These are phyloP conservation scores for Neurospora terricola DNA, from an alignment of 495 filamentous ascomycete species.

Conservation along the genomic window DNA sequence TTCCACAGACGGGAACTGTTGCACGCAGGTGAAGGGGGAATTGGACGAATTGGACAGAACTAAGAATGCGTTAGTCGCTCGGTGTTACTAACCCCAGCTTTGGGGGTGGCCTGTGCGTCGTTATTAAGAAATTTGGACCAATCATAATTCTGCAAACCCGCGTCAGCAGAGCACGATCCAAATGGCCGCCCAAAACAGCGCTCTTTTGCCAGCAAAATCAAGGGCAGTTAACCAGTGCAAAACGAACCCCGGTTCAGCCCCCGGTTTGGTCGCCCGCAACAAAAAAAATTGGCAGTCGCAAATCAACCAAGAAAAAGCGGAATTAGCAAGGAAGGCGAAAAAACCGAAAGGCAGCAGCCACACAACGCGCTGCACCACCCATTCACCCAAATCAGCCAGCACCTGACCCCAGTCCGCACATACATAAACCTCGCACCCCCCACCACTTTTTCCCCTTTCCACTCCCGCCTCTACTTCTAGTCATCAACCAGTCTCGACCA, in stretches of 20 bases:
- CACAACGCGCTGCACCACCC: background rate
- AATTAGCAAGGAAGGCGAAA: background rate
- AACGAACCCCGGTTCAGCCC: constrained; percentile 21
- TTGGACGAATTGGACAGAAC: background rate
- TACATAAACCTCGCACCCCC: constrained; percentile 40
- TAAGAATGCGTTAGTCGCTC: background rate
- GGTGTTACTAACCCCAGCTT: background rate
- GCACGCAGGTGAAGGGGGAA: background rate
- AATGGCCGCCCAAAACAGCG: constrained; percentile 19
- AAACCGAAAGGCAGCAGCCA: background rate
- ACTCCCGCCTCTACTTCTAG: constrained; percentile 24
- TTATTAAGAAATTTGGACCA: constrained; percentile 17
- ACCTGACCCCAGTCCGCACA: constrained; percentile 18
- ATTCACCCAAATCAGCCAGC: constrained; percentile 35
- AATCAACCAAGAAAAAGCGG: constrained; percentile 12
- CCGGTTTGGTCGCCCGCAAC: constrained; percentile 13
- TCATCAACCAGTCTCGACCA: constrained; percentile 17
- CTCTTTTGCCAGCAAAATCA: constrained; percentile 17
- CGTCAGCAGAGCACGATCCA: constrained; percentile 13
- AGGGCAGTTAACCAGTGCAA: constrained; percentile 22
- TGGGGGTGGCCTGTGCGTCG: constrained; percentile 14
- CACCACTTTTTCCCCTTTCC: constrained; percentile 40
- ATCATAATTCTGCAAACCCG: constrained; percentile 16
- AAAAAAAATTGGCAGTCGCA: constrained; percentile 21
- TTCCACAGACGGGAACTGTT: background rate